Conservation (phyloP, 208 protist genomes). For the Phytomonas sp. region DNA sequence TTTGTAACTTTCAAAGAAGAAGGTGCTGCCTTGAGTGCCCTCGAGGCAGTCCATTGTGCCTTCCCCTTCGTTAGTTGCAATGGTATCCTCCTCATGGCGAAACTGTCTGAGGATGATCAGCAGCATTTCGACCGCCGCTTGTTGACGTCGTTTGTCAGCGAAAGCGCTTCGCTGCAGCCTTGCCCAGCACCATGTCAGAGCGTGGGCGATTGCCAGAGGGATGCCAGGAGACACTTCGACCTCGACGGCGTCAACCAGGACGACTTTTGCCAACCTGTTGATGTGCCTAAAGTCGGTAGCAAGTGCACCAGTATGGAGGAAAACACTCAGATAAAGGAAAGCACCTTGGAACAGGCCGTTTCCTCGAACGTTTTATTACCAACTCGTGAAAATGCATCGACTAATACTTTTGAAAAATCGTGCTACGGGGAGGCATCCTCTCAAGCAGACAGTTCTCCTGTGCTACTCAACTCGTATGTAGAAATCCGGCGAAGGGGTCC, state of each 20-base stretch:
- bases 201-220: not conserved
- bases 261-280: not conserved
- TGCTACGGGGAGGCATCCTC: not conserved
- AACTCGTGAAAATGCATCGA: not conserved
- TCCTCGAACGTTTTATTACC: not conserved
- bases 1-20: conserved; percentile 48
- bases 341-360: not conserved
- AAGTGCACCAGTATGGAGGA: not conserved
- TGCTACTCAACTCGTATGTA: not conserved
- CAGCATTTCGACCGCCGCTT: not conserved
- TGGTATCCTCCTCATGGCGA: conserved; percentile 38
- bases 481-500: not conserved
- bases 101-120: conserved; percentile 37
- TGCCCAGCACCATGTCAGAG: not conserved
- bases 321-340: not conserved
- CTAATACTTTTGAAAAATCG: not conserved
- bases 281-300: not conserved
- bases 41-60: conserved; percentile 33
- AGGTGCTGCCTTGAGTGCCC: conserved; percentile 35
- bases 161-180: not conserved
- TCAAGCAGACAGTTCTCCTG: not conserved
- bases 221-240: not conserved
- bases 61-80: conserved; percentile 24
- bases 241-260: not conserved
- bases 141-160: not conserved